A percentile compares a stretch with the other conserved stretches of the same genome.
Conservation (phyloP, 139 green algal genomes). For the Pleodorina starrii region DNA sequence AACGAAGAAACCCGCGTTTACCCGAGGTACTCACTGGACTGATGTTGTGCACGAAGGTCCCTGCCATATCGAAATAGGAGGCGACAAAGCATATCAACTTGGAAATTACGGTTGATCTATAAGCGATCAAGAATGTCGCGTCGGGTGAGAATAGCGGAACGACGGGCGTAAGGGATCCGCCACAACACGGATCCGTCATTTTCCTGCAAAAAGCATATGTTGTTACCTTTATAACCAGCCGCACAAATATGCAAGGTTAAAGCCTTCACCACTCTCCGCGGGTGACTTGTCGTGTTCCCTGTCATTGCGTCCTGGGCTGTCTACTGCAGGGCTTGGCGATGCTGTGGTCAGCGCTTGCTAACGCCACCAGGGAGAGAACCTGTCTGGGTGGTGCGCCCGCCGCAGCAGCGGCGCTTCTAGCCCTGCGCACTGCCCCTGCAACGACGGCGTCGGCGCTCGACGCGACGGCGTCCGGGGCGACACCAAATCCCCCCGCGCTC, state of each 20-base stretch:
- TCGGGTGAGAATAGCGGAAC: background rate
- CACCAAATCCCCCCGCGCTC: background rate
- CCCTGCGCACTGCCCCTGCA: background rate
- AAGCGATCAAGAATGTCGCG: background rate
- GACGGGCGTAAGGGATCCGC: background rate
- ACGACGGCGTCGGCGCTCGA: background rate
- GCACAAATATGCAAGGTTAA: background rate
- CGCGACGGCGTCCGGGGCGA: background rate
- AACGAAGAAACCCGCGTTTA: too few relatives aligned
- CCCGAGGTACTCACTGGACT: too few relatives aligned
- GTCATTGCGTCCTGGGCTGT: background rate
- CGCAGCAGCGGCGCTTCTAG: too few relatives aligned
- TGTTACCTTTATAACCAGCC: background rate
- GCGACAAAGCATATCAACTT: too few relatives aligned
- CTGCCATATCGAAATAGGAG: too few relatives aligned
- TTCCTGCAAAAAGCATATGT: background rate
- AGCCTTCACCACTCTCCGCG: too few relatives aligned
- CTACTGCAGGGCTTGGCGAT: background rate
- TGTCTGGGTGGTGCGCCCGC: background rate
- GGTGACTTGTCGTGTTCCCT: too few relatives aligned
- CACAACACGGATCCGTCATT: background rate
- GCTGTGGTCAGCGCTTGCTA: background rate
- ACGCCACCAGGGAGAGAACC: background rate
- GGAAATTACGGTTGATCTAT: background rate
- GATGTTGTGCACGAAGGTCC: too few relatives aligned